Conservation (phyloP, 495 filamentous ascomycete genomes). For the Amphirosellinia nigrospora region DNA sequence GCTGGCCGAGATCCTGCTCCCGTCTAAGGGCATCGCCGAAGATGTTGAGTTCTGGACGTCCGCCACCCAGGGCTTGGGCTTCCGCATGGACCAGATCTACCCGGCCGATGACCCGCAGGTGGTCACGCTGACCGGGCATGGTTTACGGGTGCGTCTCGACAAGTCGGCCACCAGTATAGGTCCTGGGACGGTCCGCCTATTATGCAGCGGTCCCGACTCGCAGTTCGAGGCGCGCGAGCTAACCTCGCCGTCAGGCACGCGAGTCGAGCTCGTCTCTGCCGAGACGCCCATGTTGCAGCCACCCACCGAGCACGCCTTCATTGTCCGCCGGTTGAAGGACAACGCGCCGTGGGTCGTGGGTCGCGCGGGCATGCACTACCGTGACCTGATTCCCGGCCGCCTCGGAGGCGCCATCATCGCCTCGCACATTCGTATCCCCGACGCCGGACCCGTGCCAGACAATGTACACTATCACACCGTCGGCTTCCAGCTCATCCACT, state of each 20-base stretch:
- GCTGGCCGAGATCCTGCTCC: constrained; percentile 21
- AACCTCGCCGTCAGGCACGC: constrained; percentile 16
- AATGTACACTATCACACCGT: constrained; percentile 18
- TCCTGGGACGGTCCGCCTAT: constrained; percentile 13
- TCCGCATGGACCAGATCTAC: constrained; percentile 22
- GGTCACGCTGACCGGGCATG: constrained; percentile 16
- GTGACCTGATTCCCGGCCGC: constrained; percentile 19
- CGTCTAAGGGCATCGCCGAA: constrained; percentile 25
- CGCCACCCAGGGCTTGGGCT: constrained; percentile 4
- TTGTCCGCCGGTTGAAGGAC: constrained; percentile 17
- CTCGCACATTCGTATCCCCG: constrained; percentile 24
- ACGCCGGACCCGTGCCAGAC: constrained; percentile 22
- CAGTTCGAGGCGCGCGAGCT: constrained; percentile 10
- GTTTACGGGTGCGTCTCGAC: constrained; percentile 22
- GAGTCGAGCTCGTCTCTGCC: constrained; percentile 15
- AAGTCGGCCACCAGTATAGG: neutral
- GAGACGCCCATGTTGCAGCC: constrained; percentile 6
- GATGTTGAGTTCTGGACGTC: constrained; percentile 25
- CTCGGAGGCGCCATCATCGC: constrained; percentile 24
- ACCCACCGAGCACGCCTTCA: constrained; percentile 21
- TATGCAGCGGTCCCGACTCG: constrained; percentile 10
- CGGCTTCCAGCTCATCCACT: constrained; percentile 26
- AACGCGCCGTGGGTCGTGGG: constrained; percentile 25
- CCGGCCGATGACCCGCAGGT: constrained; percentile 24
- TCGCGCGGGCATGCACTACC: constrained; percentile 21